phyloP scores from a whole-genome alignment of 2,329 filamentous ascomycete genomes.

The Hypoxylon sp. region DNA sequence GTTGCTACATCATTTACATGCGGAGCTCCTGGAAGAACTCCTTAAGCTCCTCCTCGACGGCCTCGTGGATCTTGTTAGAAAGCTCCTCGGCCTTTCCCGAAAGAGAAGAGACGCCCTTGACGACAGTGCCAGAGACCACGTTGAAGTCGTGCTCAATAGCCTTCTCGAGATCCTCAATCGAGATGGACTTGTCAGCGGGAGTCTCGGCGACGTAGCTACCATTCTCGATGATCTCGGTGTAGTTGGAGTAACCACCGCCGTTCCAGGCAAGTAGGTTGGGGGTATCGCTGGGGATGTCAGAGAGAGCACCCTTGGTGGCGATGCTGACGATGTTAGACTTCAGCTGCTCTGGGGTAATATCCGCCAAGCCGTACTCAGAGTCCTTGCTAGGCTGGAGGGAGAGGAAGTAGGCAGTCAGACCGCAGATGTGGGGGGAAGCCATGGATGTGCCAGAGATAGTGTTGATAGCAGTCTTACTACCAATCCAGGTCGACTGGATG shows the following conservation, averaged over 20 bases:
- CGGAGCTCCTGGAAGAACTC: conserved; percentile 70
- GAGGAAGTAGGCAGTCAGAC: conserved; percentile 97
- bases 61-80: conserved; percentile 73
- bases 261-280: conserved; percentile 99
- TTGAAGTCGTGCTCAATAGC: conserved; percentile 74
- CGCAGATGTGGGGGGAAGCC: conserved; percentile 96
- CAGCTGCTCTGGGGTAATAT: conserved; percentile 92
- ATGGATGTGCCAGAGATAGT: conserved; percentile 99
- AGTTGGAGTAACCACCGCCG: conserved; percentile 95
- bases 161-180: conserved; percentile 73
- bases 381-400: conserved; percentile 92
- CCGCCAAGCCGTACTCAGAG: conserved; percentile 90
- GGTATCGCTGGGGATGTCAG: conserved; percentile 87
- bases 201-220: conserved; percentile 76
- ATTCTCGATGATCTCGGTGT: conserved; percentile 81
- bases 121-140: conserved; percentile 69
- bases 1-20: conserved; percentile 50
- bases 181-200: conserved; percentile 58
- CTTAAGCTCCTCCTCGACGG: conserved; percentile 73
- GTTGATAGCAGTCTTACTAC: conserved; percentile 95
- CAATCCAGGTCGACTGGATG: conserved; percentile 98
- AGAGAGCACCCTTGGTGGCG: conserved; percentile 82
- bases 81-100: conserved; percentile 72
- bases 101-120: conserved; percentile 67
- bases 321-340: conserved; percentile 90